A percentile compares a stretch with the other conserved stretches of the same genome.
These are phyloP conservation scores for Russula dissimulans DNA, from an alignment of 768 basidiomycete species.

Conservation along the genomic window DNA sequence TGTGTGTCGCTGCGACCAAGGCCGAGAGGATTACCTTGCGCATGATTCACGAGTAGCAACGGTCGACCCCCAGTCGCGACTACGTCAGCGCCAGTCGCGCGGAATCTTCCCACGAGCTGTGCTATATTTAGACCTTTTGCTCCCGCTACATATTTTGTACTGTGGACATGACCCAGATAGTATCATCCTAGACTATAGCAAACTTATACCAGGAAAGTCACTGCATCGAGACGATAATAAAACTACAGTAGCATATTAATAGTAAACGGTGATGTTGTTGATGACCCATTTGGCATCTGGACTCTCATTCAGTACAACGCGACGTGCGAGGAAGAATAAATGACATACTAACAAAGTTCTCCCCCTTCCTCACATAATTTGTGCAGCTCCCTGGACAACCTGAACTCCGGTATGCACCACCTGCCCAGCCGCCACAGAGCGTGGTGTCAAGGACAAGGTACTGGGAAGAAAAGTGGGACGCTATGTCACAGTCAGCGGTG, in stretches of 20 bases:
- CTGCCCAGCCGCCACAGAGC: not conserved
- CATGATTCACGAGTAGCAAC: not conserved
- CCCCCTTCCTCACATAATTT: not conserved
- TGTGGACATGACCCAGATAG: no score
- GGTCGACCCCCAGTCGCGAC: no score
- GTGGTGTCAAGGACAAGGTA: not conserved
- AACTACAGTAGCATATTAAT: not conserved
- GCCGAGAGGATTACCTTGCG: constrained; percentile 17
- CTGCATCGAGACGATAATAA: no score
- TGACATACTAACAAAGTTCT: constrained; percentile 6
- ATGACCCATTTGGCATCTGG: constrained; percentile 6
- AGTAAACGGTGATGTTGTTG: constrained; percentile 9
- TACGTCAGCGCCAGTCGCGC: no score
- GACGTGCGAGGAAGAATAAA: not conserved
- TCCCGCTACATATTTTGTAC: no score
- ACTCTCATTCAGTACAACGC: not conserved
- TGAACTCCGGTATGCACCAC: not conserved
- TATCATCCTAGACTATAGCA: no score
- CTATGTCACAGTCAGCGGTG: not conserved
- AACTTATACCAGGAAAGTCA: no score
- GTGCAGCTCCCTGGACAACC: constrained; percentile 4
- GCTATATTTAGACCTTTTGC: no score
- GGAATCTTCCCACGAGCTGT: no score
- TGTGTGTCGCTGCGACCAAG: constrained; percentile 21
- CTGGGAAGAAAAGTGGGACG: not conserved